A percentile compares a stretch with the other conserved stretches of the same genome.
Conservation (phyloP, 176 grass and related monocot genomes). For the Cocos nucifera region DNA sequence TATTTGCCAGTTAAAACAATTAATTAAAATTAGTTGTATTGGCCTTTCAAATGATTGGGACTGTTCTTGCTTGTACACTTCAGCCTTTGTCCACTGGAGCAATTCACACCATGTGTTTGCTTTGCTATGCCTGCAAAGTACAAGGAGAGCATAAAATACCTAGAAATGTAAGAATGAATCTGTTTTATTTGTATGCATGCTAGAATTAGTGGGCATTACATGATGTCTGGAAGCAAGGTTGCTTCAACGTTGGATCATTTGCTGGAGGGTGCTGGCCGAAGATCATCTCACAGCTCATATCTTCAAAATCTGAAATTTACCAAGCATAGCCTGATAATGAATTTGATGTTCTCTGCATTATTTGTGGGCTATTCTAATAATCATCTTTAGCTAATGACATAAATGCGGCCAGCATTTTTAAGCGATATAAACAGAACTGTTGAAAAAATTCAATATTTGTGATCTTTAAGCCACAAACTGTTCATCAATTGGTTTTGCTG, state of each 20-base stretch:
- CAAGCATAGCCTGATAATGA: neutral
- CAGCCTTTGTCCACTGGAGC: conserved; percentile 34
- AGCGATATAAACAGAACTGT: no score
- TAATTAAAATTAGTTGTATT: no score
- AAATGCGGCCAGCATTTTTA: no score
- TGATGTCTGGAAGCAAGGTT: conserved; percentile 63
- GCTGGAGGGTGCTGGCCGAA: conserved; percentile 81
- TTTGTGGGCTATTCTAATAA: no score
- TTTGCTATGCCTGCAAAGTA: conserved; percentile 64
- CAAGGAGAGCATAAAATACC: conserved; percentile 2
- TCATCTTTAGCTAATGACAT: no score
- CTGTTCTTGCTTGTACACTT: no score
- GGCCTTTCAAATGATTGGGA: no score
- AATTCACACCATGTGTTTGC: conserved; percentile 58
- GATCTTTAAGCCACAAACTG: no score
- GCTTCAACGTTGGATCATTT: conserved; percentile 84
- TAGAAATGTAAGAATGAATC: conserved; percentile 9
- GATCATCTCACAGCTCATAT: conserved; percentile 98
- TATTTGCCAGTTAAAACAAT: no score
- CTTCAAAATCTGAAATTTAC: conserved; percentile 81
- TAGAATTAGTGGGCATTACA: conserved; percentile 33
- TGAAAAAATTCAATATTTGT: no score
- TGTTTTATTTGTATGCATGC: conserved; percentile 3
- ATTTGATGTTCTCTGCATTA: neutral
- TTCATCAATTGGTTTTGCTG: no score